Percentiles rank a stretch among this genome's conserved stretches.
Evolutionary conservation across 2,329 filamentous ascomycete species (phyloP).

Genomic region (Fusarium redolens): DNA sequence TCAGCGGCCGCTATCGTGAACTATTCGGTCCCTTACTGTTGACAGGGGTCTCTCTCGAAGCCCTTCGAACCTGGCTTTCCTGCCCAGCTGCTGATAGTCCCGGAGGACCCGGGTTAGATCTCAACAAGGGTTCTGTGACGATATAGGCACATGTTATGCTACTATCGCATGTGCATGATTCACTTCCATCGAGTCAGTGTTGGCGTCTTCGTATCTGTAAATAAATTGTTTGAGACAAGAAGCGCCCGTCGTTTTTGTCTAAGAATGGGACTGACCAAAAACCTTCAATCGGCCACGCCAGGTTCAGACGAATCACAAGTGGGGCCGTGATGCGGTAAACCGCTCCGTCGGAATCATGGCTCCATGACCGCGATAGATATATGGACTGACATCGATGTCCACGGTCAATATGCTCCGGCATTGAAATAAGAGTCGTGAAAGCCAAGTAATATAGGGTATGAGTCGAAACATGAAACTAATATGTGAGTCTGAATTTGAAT

Average conservation of each 20-base stretch:
- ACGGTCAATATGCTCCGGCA: background rate
- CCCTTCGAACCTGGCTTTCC: background rate
- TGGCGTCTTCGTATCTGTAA: background rate
- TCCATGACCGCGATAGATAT: background rate
- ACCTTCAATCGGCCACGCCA: constrained; percentile 2
- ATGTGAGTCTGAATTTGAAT: background rate
- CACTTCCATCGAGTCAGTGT: background rate
- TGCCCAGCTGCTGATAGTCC: background rate
- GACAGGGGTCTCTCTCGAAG: constrained; percentile 1
- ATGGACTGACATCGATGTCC: background rate
- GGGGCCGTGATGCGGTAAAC: constrained; percentile 12
- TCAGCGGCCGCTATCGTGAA: constrained; percentile 9
- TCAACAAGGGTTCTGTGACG: background rate
- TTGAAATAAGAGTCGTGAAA: too few species aligned
- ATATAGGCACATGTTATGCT: background rate
- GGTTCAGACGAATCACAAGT: background rate
- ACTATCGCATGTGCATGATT: background rate
- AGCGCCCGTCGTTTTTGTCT: background rate
- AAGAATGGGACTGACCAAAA: background rate
- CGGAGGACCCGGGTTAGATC: background rate
- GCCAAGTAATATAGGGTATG: background rate
- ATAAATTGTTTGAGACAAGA: background rate
- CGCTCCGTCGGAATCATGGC: constrained; percentile 11
- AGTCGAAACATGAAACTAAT: background rate
- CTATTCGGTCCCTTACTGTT: background rate